These are phyloP conservation scores for Pinus taeda DNA, from an alignment of 75 land plant species.

Conservation along the genomic window DNA sequence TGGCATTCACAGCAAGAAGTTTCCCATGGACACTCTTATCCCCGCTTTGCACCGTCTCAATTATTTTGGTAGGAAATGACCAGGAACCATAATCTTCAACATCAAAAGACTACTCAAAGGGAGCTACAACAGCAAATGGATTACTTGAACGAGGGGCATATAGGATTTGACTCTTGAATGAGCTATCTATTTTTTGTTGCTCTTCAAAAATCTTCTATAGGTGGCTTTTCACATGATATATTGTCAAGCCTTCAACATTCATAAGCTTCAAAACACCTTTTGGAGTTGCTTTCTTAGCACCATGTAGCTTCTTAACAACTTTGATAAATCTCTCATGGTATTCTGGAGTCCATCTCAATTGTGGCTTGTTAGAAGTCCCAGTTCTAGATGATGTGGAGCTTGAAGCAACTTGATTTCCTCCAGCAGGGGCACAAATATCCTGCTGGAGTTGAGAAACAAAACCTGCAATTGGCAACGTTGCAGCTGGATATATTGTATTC, in stretches of 20 bases:
- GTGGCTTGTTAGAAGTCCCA: constrained; percentile 9
- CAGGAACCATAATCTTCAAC: not conserved
- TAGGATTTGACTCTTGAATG: constrained; percentile 2
- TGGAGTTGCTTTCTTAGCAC: constrained; percentile 30
- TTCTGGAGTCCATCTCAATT: constrained; percentile 23
- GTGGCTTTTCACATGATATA: constrained; percentile 38
- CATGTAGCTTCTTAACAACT: constrained; percentile 19
- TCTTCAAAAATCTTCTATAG: constrained; percentile 41
- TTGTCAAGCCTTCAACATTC: constrained; percentile 25
- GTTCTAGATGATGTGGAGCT: constrained; percentile 7
- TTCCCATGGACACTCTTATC: not conserved
- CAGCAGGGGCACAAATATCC: not conserved
- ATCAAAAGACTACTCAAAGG: constrained; percentile 4
- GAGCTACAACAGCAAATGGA: not conserved
- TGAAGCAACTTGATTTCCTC: constrained; percentile 5
- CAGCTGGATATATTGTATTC: constrained; percentile 7
- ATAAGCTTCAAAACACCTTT: constrained; percentile 26
- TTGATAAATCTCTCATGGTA: constrained; percentile 14
- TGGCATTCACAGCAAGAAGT: not conserved
- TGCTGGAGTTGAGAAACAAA: not conserved
- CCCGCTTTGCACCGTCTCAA: not conserved
- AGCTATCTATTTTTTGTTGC: constrained; percentile 26
- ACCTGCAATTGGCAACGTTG: not conserved
- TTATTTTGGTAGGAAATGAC: not conserved
- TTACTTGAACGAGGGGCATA: not conserved